These are phyloP conservation scores for Pichia insulana DNA, from an alignment of 805 yeast genomes.

Conservation along the genomic window DNA sequence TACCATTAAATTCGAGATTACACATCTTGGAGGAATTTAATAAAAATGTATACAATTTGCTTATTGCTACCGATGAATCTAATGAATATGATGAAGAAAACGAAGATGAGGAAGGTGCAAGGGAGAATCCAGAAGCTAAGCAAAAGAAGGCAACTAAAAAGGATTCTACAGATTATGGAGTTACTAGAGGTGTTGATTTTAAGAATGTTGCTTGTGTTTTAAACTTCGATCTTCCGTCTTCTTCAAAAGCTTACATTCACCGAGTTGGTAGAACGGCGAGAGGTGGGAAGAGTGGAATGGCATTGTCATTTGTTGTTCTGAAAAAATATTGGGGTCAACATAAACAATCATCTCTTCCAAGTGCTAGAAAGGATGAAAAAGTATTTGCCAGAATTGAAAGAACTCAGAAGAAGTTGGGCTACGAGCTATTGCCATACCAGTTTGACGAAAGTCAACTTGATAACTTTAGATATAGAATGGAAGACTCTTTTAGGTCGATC, in stretches of 20 bases:
- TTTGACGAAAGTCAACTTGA: constrained; percentile 90
- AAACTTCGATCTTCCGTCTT: constrained; percentile 87
- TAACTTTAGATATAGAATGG: constrained; percentile 92
- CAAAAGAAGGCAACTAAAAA: constrained; percentile 21
- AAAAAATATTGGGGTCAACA: constrained; percentile 81
- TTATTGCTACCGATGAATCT: constrained; percentile 94
- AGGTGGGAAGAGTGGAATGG: constrained; percentile 93
- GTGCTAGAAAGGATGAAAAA: constrained; percentile 81
- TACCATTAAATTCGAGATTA: constrained; percentile 85
- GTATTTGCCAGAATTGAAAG: constrained; percentile 66
- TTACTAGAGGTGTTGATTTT: constrained; percentile 95
- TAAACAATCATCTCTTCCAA: constrained; percentile 61
- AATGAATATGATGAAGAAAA: constrained; percentile 40
- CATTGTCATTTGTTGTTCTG: constrained; percentile 86
- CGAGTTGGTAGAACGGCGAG: constrained; percentile 97
- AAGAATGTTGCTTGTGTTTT: constrained; percentile 92
- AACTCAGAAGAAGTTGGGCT: constrained; percentile 67
- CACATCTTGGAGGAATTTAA: constrained; percentile 95
- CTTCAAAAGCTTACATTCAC: constrained; percentile 84
- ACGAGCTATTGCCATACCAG: constrained; percentile 75
- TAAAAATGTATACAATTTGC: constrained; percentile 72
- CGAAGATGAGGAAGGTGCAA: constrained; percentile 18
- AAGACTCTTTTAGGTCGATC: constrained; percentile 94
- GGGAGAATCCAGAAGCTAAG: constrained; percentile 8
- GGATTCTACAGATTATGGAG: constrained; percentile 69